Evolutionary conservation across 2,329 filamentous ascomycete species (phyloP).

Genomic region (Fusarium circinatum): DNA sequence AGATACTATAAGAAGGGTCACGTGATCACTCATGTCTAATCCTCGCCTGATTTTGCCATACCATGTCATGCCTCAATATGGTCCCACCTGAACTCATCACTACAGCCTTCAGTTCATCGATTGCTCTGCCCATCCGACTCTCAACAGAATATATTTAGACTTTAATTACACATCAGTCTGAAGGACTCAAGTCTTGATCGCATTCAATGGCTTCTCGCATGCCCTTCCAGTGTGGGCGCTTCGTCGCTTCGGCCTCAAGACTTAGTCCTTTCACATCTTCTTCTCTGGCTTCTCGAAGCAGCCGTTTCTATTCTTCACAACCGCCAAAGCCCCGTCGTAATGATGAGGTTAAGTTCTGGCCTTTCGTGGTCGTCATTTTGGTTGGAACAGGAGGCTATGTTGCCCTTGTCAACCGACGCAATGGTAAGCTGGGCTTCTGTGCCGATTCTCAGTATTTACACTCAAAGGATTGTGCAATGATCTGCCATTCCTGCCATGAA

Average conservation of each 20-base stretch:
- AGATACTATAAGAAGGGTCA: background rate
- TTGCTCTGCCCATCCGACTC: background rate
- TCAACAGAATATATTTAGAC: background rate
- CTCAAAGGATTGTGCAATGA: background rate
- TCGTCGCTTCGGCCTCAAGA: constrained; percentile 41
- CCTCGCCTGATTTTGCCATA: constrained; percentile 20
- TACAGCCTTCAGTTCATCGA: background rate
- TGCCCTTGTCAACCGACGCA: constrained; percentile 60
- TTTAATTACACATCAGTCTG: background rate
- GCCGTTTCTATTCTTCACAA: constrained; percentile 56
- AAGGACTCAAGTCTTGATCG: background rate
- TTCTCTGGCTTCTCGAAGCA: constrained; percentile 30
- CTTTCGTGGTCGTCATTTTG: constrained; percentile 62
- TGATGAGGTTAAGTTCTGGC: constrained; percentile 65
- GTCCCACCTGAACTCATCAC: background rate
- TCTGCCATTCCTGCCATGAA: background rate
- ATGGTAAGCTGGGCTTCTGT: constrained; percentile 52
- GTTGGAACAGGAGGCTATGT: constrained; percentile 61
- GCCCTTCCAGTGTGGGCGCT: constrained; percentile 41
- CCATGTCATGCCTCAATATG: constrained; percentile 3
- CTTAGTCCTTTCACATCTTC: constrained; percentile 26
- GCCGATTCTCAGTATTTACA: background rate
- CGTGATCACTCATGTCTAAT: constrained; percentile 14
- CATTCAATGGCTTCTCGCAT: constrained; percentile 49
- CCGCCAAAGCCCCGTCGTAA: constrained; percentile 51